Evolutionary conservation across 257 asterid species (phyloP).

Genomic region (Ehretia macrophylla): DNA sequence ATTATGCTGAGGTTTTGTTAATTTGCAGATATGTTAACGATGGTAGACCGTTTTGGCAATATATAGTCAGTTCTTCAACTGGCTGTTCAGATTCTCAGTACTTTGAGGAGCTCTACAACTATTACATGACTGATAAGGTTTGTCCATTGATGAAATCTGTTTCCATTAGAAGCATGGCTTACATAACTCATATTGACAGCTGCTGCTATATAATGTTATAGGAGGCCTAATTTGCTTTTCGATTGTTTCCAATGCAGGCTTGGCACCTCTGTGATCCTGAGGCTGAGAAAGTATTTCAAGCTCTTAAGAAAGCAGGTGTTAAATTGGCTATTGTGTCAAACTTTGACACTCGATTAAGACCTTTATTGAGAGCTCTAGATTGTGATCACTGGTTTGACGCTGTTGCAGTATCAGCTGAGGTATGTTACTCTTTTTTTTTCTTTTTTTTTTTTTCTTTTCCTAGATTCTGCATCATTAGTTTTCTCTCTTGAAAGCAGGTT

Average conservation of each 20-base stretch:
- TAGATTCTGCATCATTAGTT: not conserved
- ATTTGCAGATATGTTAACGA: slow-evolving; percentile 45
- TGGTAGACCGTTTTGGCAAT: slow-evolving; percentile 97
- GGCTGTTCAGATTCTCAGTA: slow-evolving; percentile 93
- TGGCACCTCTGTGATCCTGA: slow-evolving; percentile 97
- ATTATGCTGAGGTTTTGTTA: no score
- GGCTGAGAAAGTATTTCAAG: slow-evolving; percentile 72
- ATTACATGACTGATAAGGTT: slow-evolving; percentile 90
- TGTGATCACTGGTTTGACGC: slow-evolving; percentile 99
- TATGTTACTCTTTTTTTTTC: slow-evolving; percentile 21
- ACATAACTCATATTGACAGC: not conserved
- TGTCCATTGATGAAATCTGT: not conserved
- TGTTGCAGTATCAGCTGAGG: slow-evolving; percentile 96
- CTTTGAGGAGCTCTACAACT: slow-evolving; percentile 88
- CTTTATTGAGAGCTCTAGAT: slow-evolving; percentile 74
- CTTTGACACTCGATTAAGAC: slow-evolving; percentile 87
- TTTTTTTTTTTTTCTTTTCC: not conserved
- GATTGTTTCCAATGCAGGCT: slow-evolving; percentile 46
- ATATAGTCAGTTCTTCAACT: slow-evolving; percentile 88
- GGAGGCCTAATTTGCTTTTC: not conserved
- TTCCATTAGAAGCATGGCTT: not conserved
- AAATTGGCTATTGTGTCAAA: slow-evolving; percentile 90
- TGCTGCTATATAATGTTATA: not conserved
- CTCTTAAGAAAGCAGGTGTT: slow-evolving; percentile 78
- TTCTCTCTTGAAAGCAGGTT: slow-evolving; percentile 48